These are phyloP conservation scores for Fusarium sp. DNA, from an alignment of 2,329 filamentous ascomycete species.

Conservation along the genomic window DNA sequence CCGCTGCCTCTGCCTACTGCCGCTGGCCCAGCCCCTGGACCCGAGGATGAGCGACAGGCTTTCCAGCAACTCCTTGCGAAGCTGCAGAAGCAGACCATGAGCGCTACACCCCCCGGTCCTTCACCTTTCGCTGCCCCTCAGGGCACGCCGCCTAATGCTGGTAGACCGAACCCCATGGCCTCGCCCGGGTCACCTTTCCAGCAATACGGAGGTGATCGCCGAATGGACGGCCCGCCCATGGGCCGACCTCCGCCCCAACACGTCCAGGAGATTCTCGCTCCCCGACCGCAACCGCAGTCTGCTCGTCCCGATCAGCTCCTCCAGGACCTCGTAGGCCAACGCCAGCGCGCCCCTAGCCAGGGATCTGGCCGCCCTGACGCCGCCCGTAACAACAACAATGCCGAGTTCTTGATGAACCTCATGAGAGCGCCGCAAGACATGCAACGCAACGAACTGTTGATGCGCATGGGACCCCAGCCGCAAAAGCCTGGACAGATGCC, in stretches of 20 bases:
- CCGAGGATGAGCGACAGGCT: conserved; percentile 82
- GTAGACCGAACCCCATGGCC: conserved; percentile 54
- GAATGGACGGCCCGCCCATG: conserved; percentile 52
- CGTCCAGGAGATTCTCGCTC: conserved; percentile 65
- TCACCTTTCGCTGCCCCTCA: conserved; percentile 59
- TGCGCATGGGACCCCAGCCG: conserved; percentile 63
- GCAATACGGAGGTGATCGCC: conserved; percentile 59
- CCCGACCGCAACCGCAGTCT: conserved; percentile 62
- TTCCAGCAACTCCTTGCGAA: conserved; percentile 87
- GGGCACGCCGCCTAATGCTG: conserved; percentile 38
- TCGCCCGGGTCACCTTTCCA: conserved; percentile 62
- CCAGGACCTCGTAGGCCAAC: conserved; percentile 70
- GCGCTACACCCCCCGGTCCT: conserved; percentile 58
- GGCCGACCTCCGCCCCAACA: conserved; percentile 55
- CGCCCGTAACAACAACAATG: conserved; percentile 70
- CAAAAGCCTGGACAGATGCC: conserved; percentile 42
- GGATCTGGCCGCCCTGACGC: conserved; percentile 58
- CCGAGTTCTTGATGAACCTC: conserved; percentile 87
- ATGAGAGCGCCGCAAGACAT: conserved; percentile 71
- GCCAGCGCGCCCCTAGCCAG: conserved; percentile 67
- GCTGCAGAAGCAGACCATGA: conserved; percentile 71
- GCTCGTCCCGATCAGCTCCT: conserved; percentile 70
- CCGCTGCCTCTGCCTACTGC: conserved; percentile 34
- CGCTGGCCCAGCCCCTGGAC: conserved; percentile 51
- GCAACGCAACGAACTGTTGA: conserved; percentile 64